A percentile compares a stretch with the other conserved stretches of the same genome.
These are phyloP conservation scores for Penicillium carneum DNA, from an alignment of 2,329 filamentous ascomycete species.

Conservation along the genomic window DNA sequence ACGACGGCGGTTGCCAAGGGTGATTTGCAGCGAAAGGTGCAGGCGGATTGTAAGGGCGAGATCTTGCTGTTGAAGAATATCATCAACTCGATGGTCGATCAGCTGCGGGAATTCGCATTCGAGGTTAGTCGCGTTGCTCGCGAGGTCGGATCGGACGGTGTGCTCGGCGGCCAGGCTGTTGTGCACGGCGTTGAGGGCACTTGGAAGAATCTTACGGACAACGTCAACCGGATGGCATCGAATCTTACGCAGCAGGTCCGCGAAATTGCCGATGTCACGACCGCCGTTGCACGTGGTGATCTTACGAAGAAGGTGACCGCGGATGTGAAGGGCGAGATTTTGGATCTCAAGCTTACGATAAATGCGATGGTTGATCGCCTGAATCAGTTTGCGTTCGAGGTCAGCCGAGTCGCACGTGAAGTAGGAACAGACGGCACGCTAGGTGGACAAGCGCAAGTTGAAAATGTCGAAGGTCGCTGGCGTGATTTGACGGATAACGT, in stretches of 20 bases:
- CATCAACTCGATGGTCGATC: slow-evolving; percentile 97
- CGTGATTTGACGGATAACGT: slow-evolving; percentile 69
- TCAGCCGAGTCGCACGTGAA: slow-evolving; percentile 67
- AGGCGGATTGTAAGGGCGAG: slow-evolving; percentile 86
- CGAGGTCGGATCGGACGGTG: slow-evolving; percentile 91
- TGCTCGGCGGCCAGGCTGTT: slow-evolving; percentile 87
- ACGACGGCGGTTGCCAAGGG: slow-evolving; percentile 75
- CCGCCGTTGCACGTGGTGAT: slow-evolving; percentile 88
- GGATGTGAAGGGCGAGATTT: slow-evolving; percentile 86
- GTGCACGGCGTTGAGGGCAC: slow-evolving; percentile 94
- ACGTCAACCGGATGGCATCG: slow-evolving; percentile 95
- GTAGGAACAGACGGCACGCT: slow-evolving; percentile 67
- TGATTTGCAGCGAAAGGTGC: slow-evolving; percentile 92
- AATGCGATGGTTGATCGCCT: slow-evolving; percentile 69
- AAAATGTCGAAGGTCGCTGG: slow-evolving; percentile 69
- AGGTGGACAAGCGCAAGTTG: slow-evolving; percentile 66
- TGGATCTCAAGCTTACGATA: slow-evolving; percentile 87
- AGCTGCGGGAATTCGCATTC: slow-evolving; percentile 89
- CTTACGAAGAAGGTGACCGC: slow-evolving; percentile 91
- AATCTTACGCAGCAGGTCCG: slow-evolving; percentile 94
- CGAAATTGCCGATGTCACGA: slow-evolving; percentile 93
- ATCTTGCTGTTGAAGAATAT: slow-evolving; percentile 92
- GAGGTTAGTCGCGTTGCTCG: slow-evolving; percentile 92
- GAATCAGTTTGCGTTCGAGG: slow-evolving; percentile 67
- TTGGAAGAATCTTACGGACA: slow-evolving; percentile 90